Conservation (phyloP, 108 stramenopile genomes). For the Skeletonema tropicum region DNA sequence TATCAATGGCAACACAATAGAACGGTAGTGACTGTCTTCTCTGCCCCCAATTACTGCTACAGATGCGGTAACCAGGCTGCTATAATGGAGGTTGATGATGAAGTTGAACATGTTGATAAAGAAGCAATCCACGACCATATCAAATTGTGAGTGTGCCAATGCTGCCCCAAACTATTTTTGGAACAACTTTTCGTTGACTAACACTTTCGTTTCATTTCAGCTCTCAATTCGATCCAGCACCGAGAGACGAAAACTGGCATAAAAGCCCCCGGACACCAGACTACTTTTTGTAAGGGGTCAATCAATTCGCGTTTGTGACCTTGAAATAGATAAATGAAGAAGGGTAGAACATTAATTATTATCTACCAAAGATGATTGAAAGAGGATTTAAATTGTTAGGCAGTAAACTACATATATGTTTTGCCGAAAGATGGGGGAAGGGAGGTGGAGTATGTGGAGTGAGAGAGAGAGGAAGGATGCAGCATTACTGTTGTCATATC, state of each 20-base stretch:
- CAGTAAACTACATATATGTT: not conserved
- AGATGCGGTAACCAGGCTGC: conserved; percentile 98
- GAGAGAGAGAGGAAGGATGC: conserved; percentile 1
- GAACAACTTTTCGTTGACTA: conserved; percentile 5
- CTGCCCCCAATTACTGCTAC: conserved; percentile 98
- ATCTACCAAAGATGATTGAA: not conserved
- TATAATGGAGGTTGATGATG: conserved; percentile 89
- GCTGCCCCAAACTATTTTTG: not conserved
- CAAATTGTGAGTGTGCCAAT: conserved; percentile 63
- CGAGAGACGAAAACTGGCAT: conserved; percentile 81
- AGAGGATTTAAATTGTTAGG: not conserved
- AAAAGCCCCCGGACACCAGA: conserved; percentile 82
- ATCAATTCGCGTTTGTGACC: not conserved
- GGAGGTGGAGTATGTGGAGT: not conserved
- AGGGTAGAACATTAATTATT: conserved; percentile 4
- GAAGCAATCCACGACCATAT: conserved; percentile 70
- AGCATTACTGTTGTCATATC: not conserved
- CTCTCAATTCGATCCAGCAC: conserved; percentile 82
- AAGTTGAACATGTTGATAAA: conserved; percentile 55
- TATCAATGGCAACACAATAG: conserved; percentile 83
- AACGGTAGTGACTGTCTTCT: conserved; percentile 95
- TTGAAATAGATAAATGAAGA: not conserved
- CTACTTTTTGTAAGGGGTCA: conserved; percentile 68
- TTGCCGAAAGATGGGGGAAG: not conserved
- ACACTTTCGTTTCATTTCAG: conserved; percentile 24